These are phyloP conservation scores for Eucalyptus marginata DNA, from an alignment of 345 rosid species.

Conservation along the genomic window DNA sequence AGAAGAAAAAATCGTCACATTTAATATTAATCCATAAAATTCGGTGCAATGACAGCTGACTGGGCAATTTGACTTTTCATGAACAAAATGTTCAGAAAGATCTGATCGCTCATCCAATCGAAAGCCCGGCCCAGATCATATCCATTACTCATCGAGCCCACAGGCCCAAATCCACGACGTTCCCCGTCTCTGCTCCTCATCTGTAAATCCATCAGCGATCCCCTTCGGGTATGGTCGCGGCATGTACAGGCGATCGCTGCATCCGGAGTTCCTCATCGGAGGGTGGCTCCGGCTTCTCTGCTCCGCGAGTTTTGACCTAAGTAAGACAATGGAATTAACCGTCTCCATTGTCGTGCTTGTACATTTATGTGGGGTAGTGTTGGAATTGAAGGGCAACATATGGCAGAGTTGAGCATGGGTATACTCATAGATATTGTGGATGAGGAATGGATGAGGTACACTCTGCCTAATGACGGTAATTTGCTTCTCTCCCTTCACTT, in stretches of 20 bases:
- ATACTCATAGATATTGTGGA: slow-evolving; percentile 80
- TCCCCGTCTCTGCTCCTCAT: neutral
- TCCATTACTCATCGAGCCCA: neutral
- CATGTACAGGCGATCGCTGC: no score
- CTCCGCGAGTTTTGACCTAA: slow-evolving; percentile 5
- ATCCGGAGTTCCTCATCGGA: no score
- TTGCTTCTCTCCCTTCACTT: neutral
- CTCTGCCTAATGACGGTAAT: slow-evolving; percentile 83
- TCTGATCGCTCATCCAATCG: no score
- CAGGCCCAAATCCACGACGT: neutral
- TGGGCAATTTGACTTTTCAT: no score
- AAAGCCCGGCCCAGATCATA: neutral
- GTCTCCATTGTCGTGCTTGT: neutral
- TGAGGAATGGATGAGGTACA: slow-evolving; percentile 94
- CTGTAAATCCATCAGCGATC: no score
- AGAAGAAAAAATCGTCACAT: no score
- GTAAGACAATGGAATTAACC: neutral
- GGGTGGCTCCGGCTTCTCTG: no score
- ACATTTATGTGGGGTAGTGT: neutral
- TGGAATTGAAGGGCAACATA: neutral
- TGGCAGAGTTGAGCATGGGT: slow-evolving; percentile 69
- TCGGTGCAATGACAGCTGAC: no score
- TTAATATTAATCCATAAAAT: no score
- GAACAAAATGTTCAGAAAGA: no score
- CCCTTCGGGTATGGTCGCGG: no score